Base-by-base conservation (phyloP, 371 early-diverging fungal genomes). In the Zopfochytrium polystomum region DNA sequence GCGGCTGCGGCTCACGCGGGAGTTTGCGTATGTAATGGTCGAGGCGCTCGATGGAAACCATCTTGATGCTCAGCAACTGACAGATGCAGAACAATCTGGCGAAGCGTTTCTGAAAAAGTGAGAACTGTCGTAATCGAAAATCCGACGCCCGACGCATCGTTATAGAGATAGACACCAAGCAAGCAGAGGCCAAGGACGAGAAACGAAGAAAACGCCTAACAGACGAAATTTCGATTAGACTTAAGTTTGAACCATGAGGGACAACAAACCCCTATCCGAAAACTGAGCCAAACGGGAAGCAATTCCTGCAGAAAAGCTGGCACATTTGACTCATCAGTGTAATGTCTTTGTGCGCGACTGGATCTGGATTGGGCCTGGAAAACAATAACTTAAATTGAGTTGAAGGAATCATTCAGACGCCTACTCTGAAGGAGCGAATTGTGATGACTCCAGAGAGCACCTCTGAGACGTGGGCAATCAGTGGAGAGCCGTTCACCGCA, bases 171-270 rank as follows among this genome's bases (percentile, higher is more conserved):
- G 29, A 61, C 52, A 0, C 62, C 55, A 33, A 82, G 82, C 45
- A 84, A 71, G 46, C 78, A 69, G 60, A 90, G 82, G 49, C 80
- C 34, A 27, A 68, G 47, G 30, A 52, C 51, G 47, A 69, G 42
- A 13, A 65, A 45, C 0, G 44, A 5, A 0, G 61, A 31, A 15
- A 56, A n/a, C 32, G 55, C n/a, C 42, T 69, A 70, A 35, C n/a
- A n/a, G n/a, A n/a, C n/a, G n/a, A n/a, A n/a, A n/a, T n/a, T n/a
- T n/a, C n/a, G n/a, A n/a, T n/a, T n/a, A n/a, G n/a, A n/a, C n/a
- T n/a, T n/a, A n/a, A n/a, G n/a, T n/a, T n/a, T n/a, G n/a, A n/a
- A n/a, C n/a, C n/a, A n/a, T n/a, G n/a, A n/a, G n/a, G n/a, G n/a
- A n/a, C n/a, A n/a, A n/a, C n/a, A n/a, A n/a, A n/a, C n/a, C n/a